A percentile compares a stretch with the other conserved stretches of the same genome.
These are phyloP conservation scores for Plasmodium gallinaceum DNA, from an alignment of 169 alveolate species.

Conservation along the genomic window DNA sequence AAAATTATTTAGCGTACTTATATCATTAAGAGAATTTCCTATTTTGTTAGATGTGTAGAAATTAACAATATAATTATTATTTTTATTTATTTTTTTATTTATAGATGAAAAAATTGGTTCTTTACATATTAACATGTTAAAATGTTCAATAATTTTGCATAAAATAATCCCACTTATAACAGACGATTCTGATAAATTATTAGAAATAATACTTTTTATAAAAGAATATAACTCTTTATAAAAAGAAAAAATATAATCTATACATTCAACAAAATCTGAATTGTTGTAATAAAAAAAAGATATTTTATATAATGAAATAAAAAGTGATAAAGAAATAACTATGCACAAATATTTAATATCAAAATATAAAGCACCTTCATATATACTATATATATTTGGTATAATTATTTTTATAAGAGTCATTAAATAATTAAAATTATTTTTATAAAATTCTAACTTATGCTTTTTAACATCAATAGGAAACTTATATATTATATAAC, in stretches of 20 bases:
- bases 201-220: conserved; percentile 24
- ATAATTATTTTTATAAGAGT: conserved; percentile 59
- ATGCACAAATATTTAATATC: conserved; percentile 72
- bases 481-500: conserved; percentile 21
- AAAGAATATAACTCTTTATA: conserved; percentile 46
- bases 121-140: background rate
- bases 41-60: background rate
- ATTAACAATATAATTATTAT: background rate
- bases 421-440: conserved; percentile 35
- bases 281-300: conserved; percentile 1
- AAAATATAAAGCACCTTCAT: conserved; percentile 48
- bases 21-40: background rate
- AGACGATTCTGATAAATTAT: conserved; percentile 61
- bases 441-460: conserved; percentile 49
- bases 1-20: background rate
- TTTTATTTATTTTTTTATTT: background rate
- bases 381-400: conserved; percentile 48
- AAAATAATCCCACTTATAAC: conserved; percentile 67
- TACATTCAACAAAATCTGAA: conserved; percentile 29
- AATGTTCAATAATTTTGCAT: conserved; percentile 37
- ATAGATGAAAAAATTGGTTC: background rate
- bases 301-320: conserved; percentile 65
- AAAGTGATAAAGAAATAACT: conserved; percentile 42
- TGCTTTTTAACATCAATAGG: conserved; percentile 72
- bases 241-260: conserved; percentile 34